Conservation (phyloP, 495 filamentous ascomycete genomes). For the Penicillium maclennaniae region DNA sequence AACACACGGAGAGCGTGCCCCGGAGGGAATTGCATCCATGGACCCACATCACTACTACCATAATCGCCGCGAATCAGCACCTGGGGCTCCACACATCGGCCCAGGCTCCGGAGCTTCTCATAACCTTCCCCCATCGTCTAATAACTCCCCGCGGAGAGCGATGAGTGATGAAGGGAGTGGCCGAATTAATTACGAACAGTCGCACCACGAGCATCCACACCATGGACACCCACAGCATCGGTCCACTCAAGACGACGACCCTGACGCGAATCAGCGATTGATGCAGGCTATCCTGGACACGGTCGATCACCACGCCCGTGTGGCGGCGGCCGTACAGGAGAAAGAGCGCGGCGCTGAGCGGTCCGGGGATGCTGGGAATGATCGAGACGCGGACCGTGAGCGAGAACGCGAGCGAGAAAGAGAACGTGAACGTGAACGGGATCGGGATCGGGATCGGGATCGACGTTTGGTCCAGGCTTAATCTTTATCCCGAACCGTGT, state of each 20-base stretch:
- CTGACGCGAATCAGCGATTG: constrained; percentile 43
- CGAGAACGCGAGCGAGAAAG: constrained; percentile 11
- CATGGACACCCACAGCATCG: constrained; percentile 8
- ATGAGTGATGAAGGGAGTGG: constrained; percentile 37
- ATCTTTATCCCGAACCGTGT: background rate
- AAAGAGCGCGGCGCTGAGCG: constrained; percentile 29
- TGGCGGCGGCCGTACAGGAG: constrained; percentile 32
- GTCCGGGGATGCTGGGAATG: constrained; percentile 2
- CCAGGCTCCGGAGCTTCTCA: constrained; percentile 12
- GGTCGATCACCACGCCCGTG: constrained; percentile 39
- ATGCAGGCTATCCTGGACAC: constrained; percentile 48
- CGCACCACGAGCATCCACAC: constrained; percentile 18
- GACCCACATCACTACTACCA: constrained; percentile 10
- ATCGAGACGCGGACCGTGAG: constrained; percentile 9
- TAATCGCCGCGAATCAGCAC: constrained; percentile 35
- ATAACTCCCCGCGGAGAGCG: constrained; percentile 38
- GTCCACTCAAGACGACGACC: constrained; percentile 37
- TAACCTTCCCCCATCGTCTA: constrained; percentile 7
- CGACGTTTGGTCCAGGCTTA: constrained; percentile 19
- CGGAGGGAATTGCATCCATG: constrained; percentile 3
- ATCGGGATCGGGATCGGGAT: constrained; percentile 31
- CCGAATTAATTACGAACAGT: constrained; percentile 15
- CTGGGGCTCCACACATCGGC: constrained; percentile 17
- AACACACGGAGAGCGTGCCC: constrained; percentile 18
- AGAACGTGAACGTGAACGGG: constrained; percentile 18